A percentile compares a stretch with the other conserved stretches of the same genome.
phyloP scores from a whole-genome alignment of 495 filamentous ascomycete species.

The Trichoderma parareesei region DNA sequence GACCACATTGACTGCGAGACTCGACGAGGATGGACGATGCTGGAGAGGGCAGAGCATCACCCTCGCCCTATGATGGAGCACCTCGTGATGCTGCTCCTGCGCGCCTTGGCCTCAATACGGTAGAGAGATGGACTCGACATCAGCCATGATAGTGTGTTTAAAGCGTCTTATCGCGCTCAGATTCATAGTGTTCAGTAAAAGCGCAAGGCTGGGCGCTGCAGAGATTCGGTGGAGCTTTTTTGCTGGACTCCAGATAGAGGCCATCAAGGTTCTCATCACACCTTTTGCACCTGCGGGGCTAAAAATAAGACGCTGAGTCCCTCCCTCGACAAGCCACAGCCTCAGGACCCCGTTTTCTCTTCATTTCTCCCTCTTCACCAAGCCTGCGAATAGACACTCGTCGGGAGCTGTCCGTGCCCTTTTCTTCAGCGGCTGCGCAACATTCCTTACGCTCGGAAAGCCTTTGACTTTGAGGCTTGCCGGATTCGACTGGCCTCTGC shows the following conservation, averaged over 20 bases:
- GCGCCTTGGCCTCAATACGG: no score
- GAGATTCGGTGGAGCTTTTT: background rate
- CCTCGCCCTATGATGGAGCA: no score
- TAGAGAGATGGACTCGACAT: no score
- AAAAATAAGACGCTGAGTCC: background rate
- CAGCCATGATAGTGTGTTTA: no score
- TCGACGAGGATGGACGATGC: no score
- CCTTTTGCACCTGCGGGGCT: constrained; percentile 8
- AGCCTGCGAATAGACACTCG: background rate
- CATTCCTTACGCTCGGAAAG: background rate
- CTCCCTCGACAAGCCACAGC: background rate
- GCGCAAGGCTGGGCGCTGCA: background rate
- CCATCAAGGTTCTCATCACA: constrained; percentile 25
- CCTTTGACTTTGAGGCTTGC: no score
- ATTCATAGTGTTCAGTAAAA: background rate
- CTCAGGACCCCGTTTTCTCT: constrained; percentile 8
- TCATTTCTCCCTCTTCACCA: background rate
- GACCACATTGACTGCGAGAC: no score
- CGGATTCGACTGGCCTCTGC: no score
- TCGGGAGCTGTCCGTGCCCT: background rate
- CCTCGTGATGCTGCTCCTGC: no score
- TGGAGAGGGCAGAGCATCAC: no score
- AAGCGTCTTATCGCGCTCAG: no score
- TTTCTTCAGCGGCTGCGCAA: background rate
- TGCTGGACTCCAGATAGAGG: constrained; percentile 4